phyloP scores from a whole-genome alignment of 192 early-diverging fungal species.

The Podila minutissima region DNA sequence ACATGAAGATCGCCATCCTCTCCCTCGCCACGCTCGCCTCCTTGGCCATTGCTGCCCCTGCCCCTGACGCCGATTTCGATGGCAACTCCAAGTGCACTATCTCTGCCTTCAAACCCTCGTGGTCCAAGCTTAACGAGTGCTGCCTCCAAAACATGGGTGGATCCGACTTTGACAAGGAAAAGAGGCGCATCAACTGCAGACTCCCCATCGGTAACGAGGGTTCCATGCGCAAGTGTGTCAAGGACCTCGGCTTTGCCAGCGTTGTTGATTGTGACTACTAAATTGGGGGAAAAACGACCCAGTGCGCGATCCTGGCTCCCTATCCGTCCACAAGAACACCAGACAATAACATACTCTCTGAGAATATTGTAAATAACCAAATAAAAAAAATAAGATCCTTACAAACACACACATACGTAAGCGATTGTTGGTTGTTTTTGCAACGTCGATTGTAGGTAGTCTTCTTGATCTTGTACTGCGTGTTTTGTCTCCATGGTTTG shows the following conservation, averaged over 20 bases:
- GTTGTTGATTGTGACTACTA: slow-evolving; percentile 23
- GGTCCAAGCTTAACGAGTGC: slow-evolving; percentile 20
- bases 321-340: too few species aligned
- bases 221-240: slow-evolving; percentile 26
- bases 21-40: neutral
- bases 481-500: too few species aligned
- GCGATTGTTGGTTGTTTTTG: too few species aligned
- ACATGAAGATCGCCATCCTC: slow-evolving; percentile 2
- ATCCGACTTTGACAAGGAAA: slow-evolving; percentile 10
- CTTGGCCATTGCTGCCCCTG: neutral
- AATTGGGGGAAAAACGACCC: too few species aligned
- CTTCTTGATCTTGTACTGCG: too few species aligned
- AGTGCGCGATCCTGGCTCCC: too few species aligned
- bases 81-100: slow-evolving; percentile 28
- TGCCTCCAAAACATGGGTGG: slow-evolving; percentile 38
- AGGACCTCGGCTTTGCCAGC: slow-evolving; percentile 29
- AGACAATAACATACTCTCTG: too few species aligned
- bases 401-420: too few species aligned
- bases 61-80: slow-evolving; percentile 1
- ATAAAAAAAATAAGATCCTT: too few species aligned
- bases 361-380: too few species aligned
- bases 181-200: slow-evolving; percentile 7
- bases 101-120: slow-evolving; percentile 17
- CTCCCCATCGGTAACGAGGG: slow-evolving; percentile 25
- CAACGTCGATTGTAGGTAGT: too few species aligned